These are phyloP conservation scores for Ramalina peruviana DNA, from an alignment of 495 filamentous ascomycete species.

Conservation along the genomic window DNA sequence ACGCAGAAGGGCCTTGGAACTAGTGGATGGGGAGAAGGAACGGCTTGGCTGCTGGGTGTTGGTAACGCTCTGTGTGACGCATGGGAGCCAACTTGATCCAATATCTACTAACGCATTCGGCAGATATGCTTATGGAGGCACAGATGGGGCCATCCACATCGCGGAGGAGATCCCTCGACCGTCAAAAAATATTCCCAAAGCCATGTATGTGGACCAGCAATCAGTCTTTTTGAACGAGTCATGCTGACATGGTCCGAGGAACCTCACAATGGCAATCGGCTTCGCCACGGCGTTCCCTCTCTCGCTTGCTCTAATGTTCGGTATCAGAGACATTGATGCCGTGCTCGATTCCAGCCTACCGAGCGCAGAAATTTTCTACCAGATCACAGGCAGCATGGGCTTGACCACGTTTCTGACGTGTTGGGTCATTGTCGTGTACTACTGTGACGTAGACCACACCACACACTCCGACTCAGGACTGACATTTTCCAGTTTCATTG, in stretches of 20 bases:
- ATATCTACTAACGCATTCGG: too few species aligned
- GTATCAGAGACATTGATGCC: slow-evolving; percentile 19
- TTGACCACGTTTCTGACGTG: slow-evolving; percentile 17
- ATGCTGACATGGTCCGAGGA: slow-evolving; percentile 2
- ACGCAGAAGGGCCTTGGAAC: slow-evolving; percentile 11
- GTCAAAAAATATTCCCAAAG: slow-evolving; percentile 20
- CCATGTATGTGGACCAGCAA: slow-evolving; percentile 11
- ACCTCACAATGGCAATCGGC: slow-evolving; percentile 25
- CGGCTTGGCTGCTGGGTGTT: slow-evolving; percentile 25
- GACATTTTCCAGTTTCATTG: slow-evolving; percentile 10
- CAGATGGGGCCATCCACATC: slow-evolving; percentile 19
- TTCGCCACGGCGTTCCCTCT: slow-evolving; percentile 22
- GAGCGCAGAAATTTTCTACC: slow-evolving; percentile 18
- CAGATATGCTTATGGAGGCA: slow-evolving; percentile 18
- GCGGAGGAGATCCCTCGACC: slow-evolving; percentile 19
- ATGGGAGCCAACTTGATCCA: too few species aligned
- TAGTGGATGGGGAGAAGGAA: slow-evolving; percentile 23
- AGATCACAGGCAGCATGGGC: slow-evolving; percentile 18
- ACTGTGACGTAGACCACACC: slow-evolving; percentile 8
- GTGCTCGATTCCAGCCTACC: slow-evolving; percentile 16
- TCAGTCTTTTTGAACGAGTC: background rate
- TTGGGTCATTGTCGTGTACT: slow-evolving; percentile 22
- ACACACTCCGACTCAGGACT: background rate
- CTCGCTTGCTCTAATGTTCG: slow-evolving; percentile 24
- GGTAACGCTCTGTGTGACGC: slow-evolving; percentile 20